These are phyloP conservation scores for Priceomyces carsonii DNA, from an alignment of 805 yeast species.

Conservation along the genomic window DNA sequence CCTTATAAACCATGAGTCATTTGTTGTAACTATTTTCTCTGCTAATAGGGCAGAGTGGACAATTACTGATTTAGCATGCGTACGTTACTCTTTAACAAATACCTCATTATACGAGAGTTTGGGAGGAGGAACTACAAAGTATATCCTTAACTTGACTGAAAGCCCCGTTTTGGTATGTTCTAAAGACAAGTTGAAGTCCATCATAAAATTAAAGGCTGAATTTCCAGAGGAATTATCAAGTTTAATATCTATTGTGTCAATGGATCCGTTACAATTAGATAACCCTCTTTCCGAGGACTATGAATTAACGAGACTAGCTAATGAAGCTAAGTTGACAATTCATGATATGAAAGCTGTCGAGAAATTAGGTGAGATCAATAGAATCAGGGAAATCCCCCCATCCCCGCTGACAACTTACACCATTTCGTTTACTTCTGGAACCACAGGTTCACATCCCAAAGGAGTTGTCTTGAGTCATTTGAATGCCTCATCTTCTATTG, in stretches of 20 bases:
- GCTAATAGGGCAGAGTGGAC: constrained; percentile 69
- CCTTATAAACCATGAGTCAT: constrained; percentile 28
- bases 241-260: constrained; percentile 36
- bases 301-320: constrained; percentile 19
- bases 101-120: constrained; percentile 36
- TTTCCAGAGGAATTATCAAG: constrained; percentile 23
- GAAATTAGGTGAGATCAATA: constrained; percentile 32
- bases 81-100: constrained; percentile 42
- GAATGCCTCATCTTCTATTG: constrained; percentile 48
- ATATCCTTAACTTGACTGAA: constrained; percentile 61
- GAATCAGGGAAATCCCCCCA: constrained; percentile 43
- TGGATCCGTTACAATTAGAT: constrained; percentile 35
- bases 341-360: constrained; percentile 34
- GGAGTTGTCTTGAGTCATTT: constrained; percentile 62
- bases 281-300: constrained; percentile 22
- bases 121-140: constrained; percentile 59
- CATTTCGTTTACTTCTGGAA: constrained; percentile 72
- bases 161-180: constrained; percentile 50
- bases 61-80: constrained; percentile 67
- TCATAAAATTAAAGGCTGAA: constrained; percentile 29
- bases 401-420: constrained; percentile 52
- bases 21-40: constrained; percentile 57
- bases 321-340: constrained; percentile 14
- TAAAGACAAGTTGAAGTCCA: constrained; percentile 27
- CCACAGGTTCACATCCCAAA: constrained; percentile 68